These are phyloP conservation scores for Harringtonia aguacate DNA, from an alignment of 2,329 filamentous ascomycete genomes.

Conservation along the genomic window DNA sequence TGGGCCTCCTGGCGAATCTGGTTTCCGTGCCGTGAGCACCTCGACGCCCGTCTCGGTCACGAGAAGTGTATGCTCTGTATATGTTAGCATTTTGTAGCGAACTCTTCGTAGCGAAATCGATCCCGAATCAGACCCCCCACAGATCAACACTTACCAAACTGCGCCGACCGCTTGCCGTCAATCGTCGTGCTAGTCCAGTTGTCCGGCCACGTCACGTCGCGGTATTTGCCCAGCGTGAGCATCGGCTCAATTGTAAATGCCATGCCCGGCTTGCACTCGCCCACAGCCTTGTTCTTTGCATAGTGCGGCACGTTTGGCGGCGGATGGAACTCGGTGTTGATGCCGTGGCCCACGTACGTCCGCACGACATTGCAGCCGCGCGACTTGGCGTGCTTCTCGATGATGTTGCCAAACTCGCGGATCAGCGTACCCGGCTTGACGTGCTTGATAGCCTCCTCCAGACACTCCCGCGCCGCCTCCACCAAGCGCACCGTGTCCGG, in stretches of 20 bases:
- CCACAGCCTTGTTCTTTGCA: slow-evolving; percentile 95
- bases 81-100: background rate
- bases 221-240: slow-evolving; percentile 86
- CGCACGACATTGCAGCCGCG: slow-evolving; percentile 82
- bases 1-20: slow-evolving; percentile 66
- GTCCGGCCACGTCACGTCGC: slow-evolving; percentile 94
- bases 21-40: slow-evolving; percentile 63
- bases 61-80: slow-evolving; percentile 65
- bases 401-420: slow-evolving; percentile 85
- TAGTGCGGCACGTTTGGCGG: slow-evolving; percentile 95
- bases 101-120: too few species aligned
- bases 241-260: slow-evolving; percentile 99
- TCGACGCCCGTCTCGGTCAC: slow-evolving; percentile 80
- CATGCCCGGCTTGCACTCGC: slow-evolving; percentile 90
- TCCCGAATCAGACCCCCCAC: too few species aligned
- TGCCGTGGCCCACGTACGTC: slow-evolving; percentile 92
- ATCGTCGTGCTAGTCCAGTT: slow-evolving; percentile 95
- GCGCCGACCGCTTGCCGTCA: slow-evolving; percentile 81
- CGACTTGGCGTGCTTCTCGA: slow-evolving; percentile 88
- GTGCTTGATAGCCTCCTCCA: slow-evolving; percentile 81
- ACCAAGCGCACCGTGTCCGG: slow-evolving; percentile 83
- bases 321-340: slow-evolving; percentile 89
- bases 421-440: slow-evolving; percentile 92
- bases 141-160: slow-evolving; percentile 60
- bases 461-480: slow-evolving; percentile 77